Conservation (phyloP, 306 rosid genomes). For the Ormosia emarginata region DNA sequence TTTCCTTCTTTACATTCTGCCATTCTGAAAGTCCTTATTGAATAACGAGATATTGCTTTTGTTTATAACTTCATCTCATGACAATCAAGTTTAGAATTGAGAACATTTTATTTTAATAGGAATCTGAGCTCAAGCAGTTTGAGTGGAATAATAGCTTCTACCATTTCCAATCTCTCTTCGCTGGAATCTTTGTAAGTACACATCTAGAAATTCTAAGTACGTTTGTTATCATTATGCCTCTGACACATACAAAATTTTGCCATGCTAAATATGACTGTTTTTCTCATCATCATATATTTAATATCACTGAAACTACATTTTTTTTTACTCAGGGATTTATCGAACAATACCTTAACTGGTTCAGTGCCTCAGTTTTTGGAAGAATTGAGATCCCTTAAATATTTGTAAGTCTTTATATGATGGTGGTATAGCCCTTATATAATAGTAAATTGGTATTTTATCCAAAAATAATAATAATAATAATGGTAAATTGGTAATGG, state of each 20-base stretch:
- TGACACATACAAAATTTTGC: neutral
- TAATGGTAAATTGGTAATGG: too few relatives aligned
- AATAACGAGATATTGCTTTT: neutral
- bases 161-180: slow-evolving; percentile 49
- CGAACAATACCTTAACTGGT: slow-evolving; percentile 58
- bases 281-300: neutral
- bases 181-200: slow-evolving; percentile 57
- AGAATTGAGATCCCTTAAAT: slow-evolving; percentile 44
- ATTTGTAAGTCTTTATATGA: slow-evolving; percentile 45
- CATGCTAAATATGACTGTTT: neutral
- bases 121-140: slow-evolving; percentile 53
- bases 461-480: slow-evolving; percentile 38
- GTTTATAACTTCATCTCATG: neutral
- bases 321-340: slow-evolving; percentile 51
- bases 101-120: slow-evolving; percentile 33
- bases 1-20: neutral
- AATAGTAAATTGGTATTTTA: neutral
- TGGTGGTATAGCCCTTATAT: neutral
- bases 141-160: slow-evolving; percentile 42
- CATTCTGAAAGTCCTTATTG: neutral
- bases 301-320: neutral
- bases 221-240: too few relatives aligned
- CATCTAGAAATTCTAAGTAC: neutral
- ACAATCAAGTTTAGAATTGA: neutral
- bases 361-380: slow-evolving; percentile 51